Conservation (phyloP, 164 flowering plant genomes). For the Vitis labrusca region DNA sequence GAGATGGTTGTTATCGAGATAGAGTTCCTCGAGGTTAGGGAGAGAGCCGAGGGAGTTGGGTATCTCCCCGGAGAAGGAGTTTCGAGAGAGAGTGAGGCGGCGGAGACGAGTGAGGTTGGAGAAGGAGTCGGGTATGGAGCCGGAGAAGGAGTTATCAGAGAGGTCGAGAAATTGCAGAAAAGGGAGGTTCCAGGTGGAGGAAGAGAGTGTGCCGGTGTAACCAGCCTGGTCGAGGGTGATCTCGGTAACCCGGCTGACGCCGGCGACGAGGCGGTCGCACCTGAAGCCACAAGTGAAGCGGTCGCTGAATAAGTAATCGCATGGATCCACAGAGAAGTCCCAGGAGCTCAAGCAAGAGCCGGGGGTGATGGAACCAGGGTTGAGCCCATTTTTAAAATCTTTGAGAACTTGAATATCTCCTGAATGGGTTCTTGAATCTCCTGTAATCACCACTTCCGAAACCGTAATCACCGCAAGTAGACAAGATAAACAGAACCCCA, state of each 20-base stretch:
- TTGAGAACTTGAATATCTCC: constrained; percentile 30
- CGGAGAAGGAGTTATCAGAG: constrained; percentile 45
- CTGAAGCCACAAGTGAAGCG: constrained; percentile 78
- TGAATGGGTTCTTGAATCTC: constrained; percentile 34
- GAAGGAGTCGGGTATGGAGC: constrained; percentile 30
- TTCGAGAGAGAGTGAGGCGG: constrained; percentile 32
- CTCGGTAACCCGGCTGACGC: constrained; percentile 56
- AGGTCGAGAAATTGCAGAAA: constrained; percentile 50
- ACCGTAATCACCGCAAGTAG: neutral
- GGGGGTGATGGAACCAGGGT: constrained; percentile 28
- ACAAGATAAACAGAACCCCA: neutral
- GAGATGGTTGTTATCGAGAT: constrained; percentile 59
- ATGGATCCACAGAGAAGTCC: constrained; percentile 68
- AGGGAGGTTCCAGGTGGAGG: constrained; percentile 47
- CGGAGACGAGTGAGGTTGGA: constrained; percentile 29
- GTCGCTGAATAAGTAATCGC: constrained; percentile 50
- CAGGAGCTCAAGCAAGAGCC: constrained; percentile 53
- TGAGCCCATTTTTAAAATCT: constrained; percentile 29
- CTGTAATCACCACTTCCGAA: neutral
- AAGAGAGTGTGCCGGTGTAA: constrained; percentile 57
- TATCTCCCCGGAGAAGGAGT: constrained; percentile 27
- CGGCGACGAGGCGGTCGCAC: constrained; percentile 43
- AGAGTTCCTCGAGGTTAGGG: constrained; percentile 55
- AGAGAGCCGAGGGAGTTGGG: constrained; percentile 46
- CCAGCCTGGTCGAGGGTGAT: constrained; percentile 73